Conservation (phyloP, 805 yeast species). For the Suhomyces kilbournensis region DNA sequence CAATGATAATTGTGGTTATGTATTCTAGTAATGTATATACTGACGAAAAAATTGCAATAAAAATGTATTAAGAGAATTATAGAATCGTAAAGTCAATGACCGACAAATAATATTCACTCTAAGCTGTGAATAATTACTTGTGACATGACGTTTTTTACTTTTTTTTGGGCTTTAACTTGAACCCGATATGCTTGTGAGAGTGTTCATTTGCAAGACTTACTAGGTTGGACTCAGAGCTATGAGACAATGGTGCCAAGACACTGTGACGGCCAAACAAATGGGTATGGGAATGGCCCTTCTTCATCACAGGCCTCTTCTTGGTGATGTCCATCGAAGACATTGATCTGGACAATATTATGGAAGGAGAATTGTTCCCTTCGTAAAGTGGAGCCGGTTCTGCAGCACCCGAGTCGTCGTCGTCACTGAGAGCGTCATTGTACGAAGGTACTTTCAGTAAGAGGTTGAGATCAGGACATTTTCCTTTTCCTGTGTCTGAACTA, state of each 20-base stretch:
- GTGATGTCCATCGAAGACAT: neutral
- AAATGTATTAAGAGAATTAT: too few relatives aligned
- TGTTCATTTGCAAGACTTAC: neutral
- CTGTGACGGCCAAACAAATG: neutral
- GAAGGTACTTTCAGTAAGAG: constrained; percentile 35
- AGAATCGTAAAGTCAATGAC: too few relatives aligned
- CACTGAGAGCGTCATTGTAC: constrained; percentile 39
- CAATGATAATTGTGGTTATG: neutral
- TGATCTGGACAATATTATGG: neutral
- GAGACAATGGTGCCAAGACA: neutral
- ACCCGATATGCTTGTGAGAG: neutral
- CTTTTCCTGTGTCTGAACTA: neutral
- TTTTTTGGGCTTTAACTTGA: neutral
- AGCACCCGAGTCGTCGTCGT: constrained; percentile 26
- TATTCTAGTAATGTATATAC: too few relatives aligned
- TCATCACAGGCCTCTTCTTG: neutral
- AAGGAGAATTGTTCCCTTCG: neutral
- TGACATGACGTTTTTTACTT: neutral
- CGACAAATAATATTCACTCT: too few relatives aligned
- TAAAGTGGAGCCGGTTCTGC: constrained; percentile 20
- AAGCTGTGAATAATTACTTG: too few relatives aligned
- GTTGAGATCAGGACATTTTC: constrained; percentile 15
- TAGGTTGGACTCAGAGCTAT: neutral
- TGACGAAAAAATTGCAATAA: too few relatives aligned
- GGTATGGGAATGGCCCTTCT: neutral